These are phyloP conservation scores for Aspergillus arachidicola DNA, from an alignment of 2,329 filamentous ascomycete species.

Conservation along the genomic window DNA sequence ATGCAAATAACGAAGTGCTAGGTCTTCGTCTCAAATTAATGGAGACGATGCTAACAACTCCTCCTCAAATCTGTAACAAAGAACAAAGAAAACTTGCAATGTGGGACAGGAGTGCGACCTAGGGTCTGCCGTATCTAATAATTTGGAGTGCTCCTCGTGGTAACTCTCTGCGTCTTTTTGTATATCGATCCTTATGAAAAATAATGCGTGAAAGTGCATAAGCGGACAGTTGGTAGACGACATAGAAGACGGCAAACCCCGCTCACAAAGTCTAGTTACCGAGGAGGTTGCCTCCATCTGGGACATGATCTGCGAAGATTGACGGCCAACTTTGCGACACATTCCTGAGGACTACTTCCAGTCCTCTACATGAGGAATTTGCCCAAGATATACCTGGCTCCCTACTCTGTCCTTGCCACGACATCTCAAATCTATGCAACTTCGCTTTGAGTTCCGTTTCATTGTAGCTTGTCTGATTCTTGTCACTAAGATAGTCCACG, in stretches of 20 bases:
- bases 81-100: too few relatives aligned
- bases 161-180: too few relatives aligned
- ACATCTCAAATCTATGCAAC: neutral
- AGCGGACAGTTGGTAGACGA: neutral
- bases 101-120: too few relatives aligned
- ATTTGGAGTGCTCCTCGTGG: too few relatives aligned
- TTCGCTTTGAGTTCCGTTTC: neutral
- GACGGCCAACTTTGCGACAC: neutral
- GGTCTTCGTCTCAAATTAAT: too few relatives aligned
- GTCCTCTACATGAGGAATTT: neutral
- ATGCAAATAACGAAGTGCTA: too few relatives aligned
- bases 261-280: neutral
- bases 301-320: neutral
- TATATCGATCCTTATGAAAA: neutral
- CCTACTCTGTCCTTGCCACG: neutral
- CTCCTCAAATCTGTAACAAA: too few relatives aligned
- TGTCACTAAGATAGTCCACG: constrained; percentile 34
- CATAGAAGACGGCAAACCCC: neutral
- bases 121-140: too few relatives aligned
- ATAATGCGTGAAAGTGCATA: neutral
- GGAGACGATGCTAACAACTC: too few relatives aligned
- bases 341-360: neutral
- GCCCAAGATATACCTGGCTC: neutral
- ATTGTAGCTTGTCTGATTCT: neutral
- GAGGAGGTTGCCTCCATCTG: neutral